phyloP scores from a whole-genome alignment of 495 filamentous ascomycete genomes.

The Penicillium nucicola region DNA sequence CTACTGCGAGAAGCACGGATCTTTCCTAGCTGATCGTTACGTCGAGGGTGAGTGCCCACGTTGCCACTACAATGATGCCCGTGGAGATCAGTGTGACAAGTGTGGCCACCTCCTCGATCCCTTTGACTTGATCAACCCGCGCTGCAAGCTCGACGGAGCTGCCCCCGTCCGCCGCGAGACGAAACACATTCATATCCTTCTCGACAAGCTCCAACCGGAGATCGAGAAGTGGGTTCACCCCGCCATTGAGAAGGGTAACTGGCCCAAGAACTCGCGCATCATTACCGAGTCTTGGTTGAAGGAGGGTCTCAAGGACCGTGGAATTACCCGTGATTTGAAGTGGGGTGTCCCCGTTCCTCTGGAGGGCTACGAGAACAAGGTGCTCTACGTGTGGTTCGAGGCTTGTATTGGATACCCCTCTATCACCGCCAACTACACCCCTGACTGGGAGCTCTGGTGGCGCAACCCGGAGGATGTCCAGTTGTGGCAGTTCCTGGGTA shows the following conservation, averaged over 20 bases:
- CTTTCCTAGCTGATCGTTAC: conserved; percentile 89
- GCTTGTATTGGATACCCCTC: conserved; percentile 95
- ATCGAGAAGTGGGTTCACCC: conserved; percentile 69
- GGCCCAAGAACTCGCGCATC: conserved; percentile 71
- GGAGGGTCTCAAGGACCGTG: conserved; percentile 75
- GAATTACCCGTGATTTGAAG: conserved; percentile 88
- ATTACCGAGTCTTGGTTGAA: conserved; percentile 79
- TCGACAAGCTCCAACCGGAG: conserved; percentile 75
- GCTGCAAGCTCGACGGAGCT: conserved; percentile 82
- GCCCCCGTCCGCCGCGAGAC: conserved; percentile 70
- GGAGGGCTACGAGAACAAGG: conserved; percentile 70
- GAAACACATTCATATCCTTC: conserved; percentile 70
- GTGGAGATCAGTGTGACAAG: conserved; percentile 85
- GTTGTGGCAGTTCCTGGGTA: conserved; percentile 97
- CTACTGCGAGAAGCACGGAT: conserved; percentile 79
- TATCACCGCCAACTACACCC: conserved; percentile 90
- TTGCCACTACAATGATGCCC: conserved; percentile 77
- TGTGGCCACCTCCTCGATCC: conserved; percentile 81
- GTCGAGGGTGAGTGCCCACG: conserved; percentile 86
- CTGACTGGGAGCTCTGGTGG: conserved; percentile 96
- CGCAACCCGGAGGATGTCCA: conserved; percentile 81
- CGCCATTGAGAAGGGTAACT: conserved; percentile 57
- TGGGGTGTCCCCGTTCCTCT: conserved; percentile 77
- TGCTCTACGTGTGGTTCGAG: conserved; percentile 98
- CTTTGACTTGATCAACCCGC: conserved; percentile 51